phyloP scores from a whole-genome alignment of 352 stramenopile species.

The Pythium volutum region DNA sequence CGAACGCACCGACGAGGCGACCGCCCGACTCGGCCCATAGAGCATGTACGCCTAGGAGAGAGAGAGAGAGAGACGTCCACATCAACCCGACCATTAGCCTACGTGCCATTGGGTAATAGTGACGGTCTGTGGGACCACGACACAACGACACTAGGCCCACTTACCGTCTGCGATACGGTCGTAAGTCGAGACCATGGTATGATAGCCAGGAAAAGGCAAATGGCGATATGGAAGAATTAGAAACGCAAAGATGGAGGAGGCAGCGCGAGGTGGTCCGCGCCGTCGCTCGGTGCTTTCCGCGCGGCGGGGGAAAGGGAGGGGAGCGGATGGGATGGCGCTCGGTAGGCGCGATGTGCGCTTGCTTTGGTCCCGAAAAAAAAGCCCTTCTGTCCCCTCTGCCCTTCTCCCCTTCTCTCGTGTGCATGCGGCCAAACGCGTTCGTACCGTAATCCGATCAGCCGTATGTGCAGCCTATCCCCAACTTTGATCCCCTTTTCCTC shows the following conservation, averaged over 20 bases:
- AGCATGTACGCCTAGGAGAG: slow-evolving; percentile 9
- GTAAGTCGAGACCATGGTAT: background rate
- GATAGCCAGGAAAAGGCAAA: background rate
- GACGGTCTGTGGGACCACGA: background rate
- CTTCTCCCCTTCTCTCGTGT: too few species aligned
- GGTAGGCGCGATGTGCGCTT: background rate
- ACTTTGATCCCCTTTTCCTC: slow-evolving; percentile 19
- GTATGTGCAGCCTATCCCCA: slow-evolving; percentile 5
- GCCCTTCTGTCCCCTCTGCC: too few species aligned
- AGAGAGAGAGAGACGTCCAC: background rate
- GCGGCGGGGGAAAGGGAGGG: too few species aligned
- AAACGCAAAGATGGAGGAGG: background rate
- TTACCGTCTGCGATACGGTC: slow-evolving; percentile 6
- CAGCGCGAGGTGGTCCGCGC: background rate
- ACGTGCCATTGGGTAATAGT: background rate
- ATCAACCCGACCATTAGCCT: background rate
- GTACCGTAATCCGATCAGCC: too few species aligned
- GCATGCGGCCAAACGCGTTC: too few species aligned
- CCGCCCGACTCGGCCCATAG: slow-evolving; percentile 6
- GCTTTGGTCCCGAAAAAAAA: too few species aligned
- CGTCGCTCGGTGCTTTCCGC: too few species aligned
- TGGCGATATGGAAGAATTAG: background rate
- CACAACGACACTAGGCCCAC: slow-evolving; percentile 3
- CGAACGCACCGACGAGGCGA: slow-evolving; percentile 10
- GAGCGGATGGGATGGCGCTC: background rate